phyloP scores from a whole-genome alignment of 140 eudicot genomes.

The Eryngium alpinum region DNA sequence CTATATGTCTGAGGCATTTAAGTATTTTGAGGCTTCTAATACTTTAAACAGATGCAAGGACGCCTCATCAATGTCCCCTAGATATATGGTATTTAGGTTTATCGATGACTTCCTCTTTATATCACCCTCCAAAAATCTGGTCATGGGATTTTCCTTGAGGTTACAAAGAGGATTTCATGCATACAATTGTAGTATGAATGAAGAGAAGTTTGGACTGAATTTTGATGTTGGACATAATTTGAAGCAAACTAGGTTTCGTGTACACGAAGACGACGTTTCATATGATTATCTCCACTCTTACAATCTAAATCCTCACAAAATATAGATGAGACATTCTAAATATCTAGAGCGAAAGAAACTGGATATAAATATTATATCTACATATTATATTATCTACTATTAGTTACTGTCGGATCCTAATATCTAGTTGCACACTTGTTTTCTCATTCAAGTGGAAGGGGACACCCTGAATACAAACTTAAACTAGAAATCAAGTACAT shows the following conservation, averaged over 20 bases:
- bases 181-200: slow-evolving; percentile 77
- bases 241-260: slow-evolving; percentile 34
- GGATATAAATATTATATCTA: too few relatives aligned
- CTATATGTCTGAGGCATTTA: neutral
- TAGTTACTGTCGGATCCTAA: too few relatives aligned
- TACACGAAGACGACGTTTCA: slow-evolving; percentile 53
- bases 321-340: too few relatives aligned
- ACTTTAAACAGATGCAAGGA: neutral
- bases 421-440: too few relatives aligned
- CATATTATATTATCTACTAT: too few relatives aligned
- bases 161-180: slow-evolving; percentile 62
- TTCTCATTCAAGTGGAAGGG: too few relatives aligned
- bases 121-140: slow-evolving; percentile 71
- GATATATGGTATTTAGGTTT: slow-evolving; percentile 54
- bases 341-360: too few relatives aligned
- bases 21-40: slow-evolving; percentile 6
- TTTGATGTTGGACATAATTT: slow-evolving; percentile 29
- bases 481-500: too few relatives aligned
- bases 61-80: slow-evolving; percentile 13
- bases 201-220: slow-evolving; percentile 59
- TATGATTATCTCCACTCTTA: too few relatives aligned
- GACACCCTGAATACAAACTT: too few relatives aligned
- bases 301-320: too few relatives aligned
- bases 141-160: slow-evolving; percentile 55
- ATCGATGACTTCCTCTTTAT: slow-evolving; percentile 73